Evolutionary conservation across 371 early-diverging fungal genomes (phyloP), one percentile per base, ranked within the genome.

Genomic region (Blakeslea trispora): DNA sequence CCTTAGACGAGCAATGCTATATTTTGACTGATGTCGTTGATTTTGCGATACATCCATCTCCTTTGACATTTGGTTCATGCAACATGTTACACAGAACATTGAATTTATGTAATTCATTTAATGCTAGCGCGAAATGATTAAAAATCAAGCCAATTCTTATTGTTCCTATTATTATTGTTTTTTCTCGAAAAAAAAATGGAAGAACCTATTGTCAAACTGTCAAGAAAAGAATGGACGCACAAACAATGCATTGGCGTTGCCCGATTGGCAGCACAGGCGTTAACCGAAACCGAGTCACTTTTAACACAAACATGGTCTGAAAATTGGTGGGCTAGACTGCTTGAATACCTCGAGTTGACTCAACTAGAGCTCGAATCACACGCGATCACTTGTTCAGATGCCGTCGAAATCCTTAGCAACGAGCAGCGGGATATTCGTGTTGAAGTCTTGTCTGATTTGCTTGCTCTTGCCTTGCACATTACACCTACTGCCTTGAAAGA

Each of bases 401-500:
- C 74, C 6, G 35, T 61, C 1, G 41, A 37, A 0, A 0, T 63
- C 0, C 15, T 71, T 22, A 50, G 55, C 1, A 41, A 24, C 1
- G 55, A 63, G 6, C 44, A 51, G 2, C 54, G 54, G 8, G 77
- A 77, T 51, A 73, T 77, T 31, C 77, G 77, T 34, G 67, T 71
- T 17, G 74, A 73, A 17, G 53, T 69, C 6, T 31, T 77, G 21
- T 45, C 69, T 0, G 77, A 77, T 43, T 17, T 77, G 3, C 31
- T 77, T 2, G 74, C 68, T 13, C 23, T 67, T 42, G 45, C 64
- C 44, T 19, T 60, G 46, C 47, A 51, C 5, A 37, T 52, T n/a
- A 40, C 40, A 2, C 45, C 47, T 3, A 45, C 41, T 19, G 42
- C 21, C 5, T 44, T 44, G 34, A 59, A 59, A 35, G 43, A 57